A percentile compares a stretch with the other conserved stretches of the same genome.
Conservation (phyloP, 202 grass and related monocot species). For the Panicum virgatum region DNA sequence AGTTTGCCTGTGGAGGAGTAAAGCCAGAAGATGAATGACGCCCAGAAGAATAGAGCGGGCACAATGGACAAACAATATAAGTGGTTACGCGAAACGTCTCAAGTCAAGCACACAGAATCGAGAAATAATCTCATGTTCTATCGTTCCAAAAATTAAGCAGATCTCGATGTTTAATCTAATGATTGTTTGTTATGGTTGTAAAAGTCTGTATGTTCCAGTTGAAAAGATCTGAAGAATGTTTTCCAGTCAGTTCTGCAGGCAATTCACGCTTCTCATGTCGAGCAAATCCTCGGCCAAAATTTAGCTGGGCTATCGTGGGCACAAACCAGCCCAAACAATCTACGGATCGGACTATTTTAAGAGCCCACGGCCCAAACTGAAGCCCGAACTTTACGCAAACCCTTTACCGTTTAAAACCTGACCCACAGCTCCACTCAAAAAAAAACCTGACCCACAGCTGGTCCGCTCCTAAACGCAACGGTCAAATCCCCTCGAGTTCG, state of each 20-base stretch:
- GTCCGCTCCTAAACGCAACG: slow-evolving; percentile 39
- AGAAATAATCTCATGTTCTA: background rate
- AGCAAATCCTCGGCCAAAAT: background rate
- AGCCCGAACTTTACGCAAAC: background rate
- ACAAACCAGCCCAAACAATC: slow-evolving; percentile 1
- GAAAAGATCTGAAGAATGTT: background rate
- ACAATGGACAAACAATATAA: background rate
- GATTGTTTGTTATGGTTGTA: background rate
- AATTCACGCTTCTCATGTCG: background rate
- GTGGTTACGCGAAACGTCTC: background rate
- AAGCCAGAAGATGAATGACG: no score
- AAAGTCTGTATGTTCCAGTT: background rate
- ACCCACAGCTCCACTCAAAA: no score
- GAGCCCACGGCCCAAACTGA: background rate
- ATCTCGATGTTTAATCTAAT: background rate
- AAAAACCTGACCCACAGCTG: slow-evolving; percentile 23
- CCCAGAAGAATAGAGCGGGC: background rate
- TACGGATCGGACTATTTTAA: background rate
- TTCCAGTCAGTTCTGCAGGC: background rate
- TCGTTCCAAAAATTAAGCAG: background rate
- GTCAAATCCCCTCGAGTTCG: slow-evolving; percentile 41
- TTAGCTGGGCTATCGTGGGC: background rate
- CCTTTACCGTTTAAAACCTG: slow-evolving; percentile 24
- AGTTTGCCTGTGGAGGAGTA: no score
- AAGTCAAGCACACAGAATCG: background rate